A percentile compares a stretch with the other conserved stretches of the same genome.
These are phyloP conservation scores for Sporobolomyces pararoseus DNA, from an alignment of 768 basidiomycete genomes.

Conservation along the genomic window DNA sequence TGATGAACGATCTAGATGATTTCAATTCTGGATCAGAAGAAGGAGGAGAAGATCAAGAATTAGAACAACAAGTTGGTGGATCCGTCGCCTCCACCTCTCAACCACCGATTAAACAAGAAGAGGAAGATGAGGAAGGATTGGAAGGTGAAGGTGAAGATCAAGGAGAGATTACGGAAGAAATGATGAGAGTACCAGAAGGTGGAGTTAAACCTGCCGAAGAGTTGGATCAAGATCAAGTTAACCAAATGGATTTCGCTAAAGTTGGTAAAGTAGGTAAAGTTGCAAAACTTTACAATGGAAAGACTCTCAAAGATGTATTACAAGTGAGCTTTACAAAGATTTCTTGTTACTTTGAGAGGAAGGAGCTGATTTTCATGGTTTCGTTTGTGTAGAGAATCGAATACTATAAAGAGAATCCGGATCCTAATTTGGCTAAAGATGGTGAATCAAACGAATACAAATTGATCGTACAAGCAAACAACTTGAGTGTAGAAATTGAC, in stretches of 20 bases:
- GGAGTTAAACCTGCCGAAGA: conserved; percentile 93
- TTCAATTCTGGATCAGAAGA: conserved; percentile 59
- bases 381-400: conserved; percentile 67
- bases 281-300: conserved; percentile 82
- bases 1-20: conserved; percentile 78
- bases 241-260: conserved; percentile 80
- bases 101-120: too few relatives aligned
- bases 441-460: conserved; percentile 93
- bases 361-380: background rate
- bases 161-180: conserved; percentile 55
- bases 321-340: conserved; percentile 65
- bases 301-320: conserved; percentile 79
- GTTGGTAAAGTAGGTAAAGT: conserved; percentile 83
- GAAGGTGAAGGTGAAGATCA: conserved; percentile 56
- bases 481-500: conserved; percentile 94
- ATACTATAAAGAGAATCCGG: conserved; percentile 75
- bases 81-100: too few relatives aligned
- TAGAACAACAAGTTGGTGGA: conserved; percentile 50
- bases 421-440: conserved; percentile 70
- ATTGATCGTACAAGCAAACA: conserved; percentile 94
- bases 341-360: background rate
- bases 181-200: conserved; percentile 55
- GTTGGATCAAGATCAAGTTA: conserved; percentile 86
- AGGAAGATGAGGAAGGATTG: conserved; percentile 50
- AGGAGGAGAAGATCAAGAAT: conserved; percentile 46